Conservation (phyloP, 441 rosid species). For the Erysimum pusillum region DNA sequence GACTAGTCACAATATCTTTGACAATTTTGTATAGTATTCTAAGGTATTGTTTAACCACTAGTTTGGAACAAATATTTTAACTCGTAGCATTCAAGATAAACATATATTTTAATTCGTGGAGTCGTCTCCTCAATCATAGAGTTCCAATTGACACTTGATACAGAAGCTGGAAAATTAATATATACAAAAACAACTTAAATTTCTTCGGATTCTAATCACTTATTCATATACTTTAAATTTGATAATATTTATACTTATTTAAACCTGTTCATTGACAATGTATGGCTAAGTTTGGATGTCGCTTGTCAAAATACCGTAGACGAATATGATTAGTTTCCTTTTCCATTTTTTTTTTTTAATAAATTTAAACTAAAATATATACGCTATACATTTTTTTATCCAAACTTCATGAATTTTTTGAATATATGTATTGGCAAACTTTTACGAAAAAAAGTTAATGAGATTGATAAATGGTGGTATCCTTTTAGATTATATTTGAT, state of each 20-base stretch:
- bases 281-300: constrained; percentile 1
- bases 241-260: not conserved
- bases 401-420: not conserved
- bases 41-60: constrained; percentile 9
- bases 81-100: constrained; percentile 8
- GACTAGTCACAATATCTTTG: not conserved
- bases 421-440: not conserved
- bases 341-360: not conserved
- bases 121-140: constrained; percentile 19
- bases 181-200: not conserved
- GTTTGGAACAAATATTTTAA: constrained; percentile 23
- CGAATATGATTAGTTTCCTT: not conserved
- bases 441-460: not conserved
- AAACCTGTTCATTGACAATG: constrained; percentile 7
- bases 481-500: not conserved
- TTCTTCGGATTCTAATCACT: not conserved
- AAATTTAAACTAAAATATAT: not conserved
- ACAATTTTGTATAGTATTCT: not conserved
- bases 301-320: not conserved
- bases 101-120: not conserved
- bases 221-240: not conserved
- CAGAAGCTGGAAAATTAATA: constrained; percentile 1
- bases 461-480: not conserved
- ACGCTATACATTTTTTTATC: not conserved
- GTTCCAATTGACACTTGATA: not conserved